These are phyloP conservation scores for Pseudofabraea citricarpa DNA, from an alignment of 2,329 filamentous ascomycete genomes.

Conservation along the genomic window DNA sequence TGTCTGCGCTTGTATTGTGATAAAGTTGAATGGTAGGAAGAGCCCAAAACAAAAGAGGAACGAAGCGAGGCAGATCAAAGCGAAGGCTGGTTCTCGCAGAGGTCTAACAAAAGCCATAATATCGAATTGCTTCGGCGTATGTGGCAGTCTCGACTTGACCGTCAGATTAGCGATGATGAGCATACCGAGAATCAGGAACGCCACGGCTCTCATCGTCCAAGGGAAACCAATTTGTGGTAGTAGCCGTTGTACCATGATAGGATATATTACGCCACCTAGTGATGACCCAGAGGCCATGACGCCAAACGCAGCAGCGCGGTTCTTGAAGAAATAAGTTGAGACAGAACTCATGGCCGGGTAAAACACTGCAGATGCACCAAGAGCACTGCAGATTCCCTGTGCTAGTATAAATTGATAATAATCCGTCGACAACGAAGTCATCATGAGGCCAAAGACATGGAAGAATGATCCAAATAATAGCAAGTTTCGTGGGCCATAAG, in stretches of 20 bases:
- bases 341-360: constrained; percentile 36
- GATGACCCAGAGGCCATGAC: constrained; percentile 44
- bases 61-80: constrained; percentile 31
- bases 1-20: constrained; percentile 33
- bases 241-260: constrained; percentile 54
- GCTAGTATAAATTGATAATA: constrained; percentile 49
- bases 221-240: constrained; percentile 47
- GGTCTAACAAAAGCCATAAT: constrained; percentile 31
- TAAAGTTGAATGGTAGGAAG: constrained; percentile 49
- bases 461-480: constrained; percentile 47
- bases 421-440: constrained; percentile 50
- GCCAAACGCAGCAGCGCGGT: constrained; percentile 42
- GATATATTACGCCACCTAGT: constrained; percentile 52
- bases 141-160: constrained; percentile 44
- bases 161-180: constrained; percentile 47
- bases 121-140: constrained; percentile 28
- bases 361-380: constrained; percentile 41
- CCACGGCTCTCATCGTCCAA: constrained; percentile 52
- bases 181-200: constrained; percentile 52
- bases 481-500: constrained; percentile 51
- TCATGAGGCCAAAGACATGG: constrained; percentile 59
- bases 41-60: constrained; percentile 46
- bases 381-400: constrained; percentile 40
- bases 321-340: constrained; percentile 44
- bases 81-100: constrained; percentile 33